Evolutionary conservation across 23 red algal genomes (phyloP), one percentile per base, ranked within the genome.

Genomic region (Gracilariopsis chorda): DNA sequence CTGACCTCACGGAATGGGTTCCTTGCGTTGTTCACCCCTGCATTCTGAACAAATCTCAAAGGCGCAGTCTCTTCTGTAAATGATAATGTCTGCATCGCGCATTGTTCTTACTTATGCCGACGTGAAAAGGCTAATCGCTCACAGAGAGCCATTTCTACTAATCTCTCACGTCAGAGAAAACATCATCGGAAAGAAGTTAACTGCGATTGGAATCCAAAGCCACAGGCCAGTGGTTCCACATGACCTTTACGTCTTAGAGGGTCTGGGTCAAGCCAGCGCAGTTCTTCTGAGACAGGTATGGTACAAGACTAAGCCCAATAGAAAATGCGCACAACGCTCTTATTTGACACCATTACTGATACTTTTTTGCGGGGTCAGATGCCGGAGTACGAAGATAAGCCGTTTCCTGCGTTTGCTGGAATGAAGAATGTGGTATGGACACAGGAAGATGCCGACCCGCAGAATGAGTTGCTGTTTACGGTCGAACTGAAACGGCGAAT

Each of bases 141-240:
- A 86, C 62, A 58, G 82, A 23, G 82, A 72, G 59, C 82, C 82
- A 19, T 30, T 71, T n/a, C 62, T 86, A 24, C 62, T 86, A 34
- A 41, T 86, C n/a, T 10, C 20, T 24, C 27, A 45, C 82, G 82
- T 44, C 24, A 4, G 32, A 0, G 36, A 45, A 14, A 86, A 86
- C 62, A 8, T 12, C 36, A 25, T 86, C 44, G 82, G 62, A 39
- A n/a, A 34, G n/a, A 10, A 21, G 16, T 25, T 71, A 9, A 25
- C 45, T 24, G 60, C 80, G 7, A 34, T 83, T 3, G 45, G 53
- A n/a, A 24, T 32, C 13, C 79, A 63, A 57, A 41, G 24, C 20
- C 24, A 14, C 27, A 17, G 57, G 33, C 16, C 20, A 2, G 80
- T 20, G 20, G 59, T 39, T 10, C 37, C 80, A 7, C 20, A 11